Percentiles rank a stretch among this genome's conserved stretches.
These are phyloP conservation scores for Globisporangium megalacanthum DNA, from an alignment of 352 stramenopile species.

Conservation along the genomic window DNA sequence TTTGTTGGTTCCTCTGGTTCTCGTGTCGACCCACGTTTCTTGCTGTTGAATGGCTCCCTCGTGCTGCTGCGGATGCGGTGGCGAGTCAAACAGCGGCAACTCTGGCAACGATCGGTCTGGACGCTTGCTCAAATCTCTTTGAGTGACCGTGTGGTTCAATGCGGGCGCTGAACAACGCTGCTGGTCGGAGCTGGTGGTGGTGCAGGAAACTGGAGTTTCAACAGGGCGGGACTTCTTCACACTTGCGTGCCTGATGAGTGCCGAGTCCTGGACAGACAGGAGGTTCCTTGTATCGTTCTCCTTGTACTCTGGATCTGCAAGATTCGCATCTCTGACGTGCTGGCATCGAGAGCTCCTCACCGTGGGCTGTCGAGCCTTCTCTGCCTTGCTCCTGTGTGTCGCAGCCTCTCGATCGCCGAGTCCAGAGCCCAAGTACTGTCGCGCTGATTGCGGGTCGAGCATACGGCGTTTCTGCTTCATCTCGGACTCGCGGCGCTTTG, in stretches of 20 bases:
- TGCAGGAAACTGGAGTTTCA: too few relatives aligned
- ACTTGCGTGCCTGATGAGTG: background rate
- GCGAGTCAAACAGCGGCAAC: slow-evolving; percentile 1
- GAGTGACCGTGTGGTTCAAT: too few relatives aligned
- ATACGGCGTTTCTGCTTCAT: slow-evolving; percentile 28
- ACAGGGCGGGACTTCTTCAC: too few relatives aligned
- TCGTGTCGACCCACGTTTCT: background rate
- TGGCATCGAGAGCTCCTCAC: too few relatives aligned
- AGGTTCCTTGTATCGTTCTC: slow-evolving; percentile 2
- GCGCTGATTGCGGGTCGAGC: slow-evolving; percentile 23
- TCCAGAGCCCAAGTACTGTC: slow-evolving; percentile 17
- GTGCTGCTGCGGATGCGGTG: background rate
- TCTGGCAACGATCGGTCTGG: background rate
- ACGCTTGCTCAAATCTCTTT: background rate
- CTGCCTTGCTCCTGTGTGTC: too few relatives aligned
- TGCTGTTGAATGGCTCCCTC: background rate
- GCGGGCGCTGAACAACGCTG: background rate
- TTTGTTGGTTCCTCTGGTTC: too few relatives aligned
- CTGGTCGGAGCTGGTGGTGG: too few relatives aligned
- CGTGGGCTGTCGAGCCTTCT: too few relatives aligned
- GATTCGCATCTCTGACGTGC: background rate
- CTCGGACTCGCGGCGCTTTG: background rate
- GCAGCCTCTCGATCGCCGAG: too few relatives aligned
- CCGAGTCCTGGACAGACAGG: background rate
- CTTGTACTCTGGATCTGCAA: background rate